Evolutionary conservation across 495 filamentous ascomycete species (phyloP), one percentile per base, ranked within the genome.

Genomic region (Aspergillus carlsbadensis): DNA sequence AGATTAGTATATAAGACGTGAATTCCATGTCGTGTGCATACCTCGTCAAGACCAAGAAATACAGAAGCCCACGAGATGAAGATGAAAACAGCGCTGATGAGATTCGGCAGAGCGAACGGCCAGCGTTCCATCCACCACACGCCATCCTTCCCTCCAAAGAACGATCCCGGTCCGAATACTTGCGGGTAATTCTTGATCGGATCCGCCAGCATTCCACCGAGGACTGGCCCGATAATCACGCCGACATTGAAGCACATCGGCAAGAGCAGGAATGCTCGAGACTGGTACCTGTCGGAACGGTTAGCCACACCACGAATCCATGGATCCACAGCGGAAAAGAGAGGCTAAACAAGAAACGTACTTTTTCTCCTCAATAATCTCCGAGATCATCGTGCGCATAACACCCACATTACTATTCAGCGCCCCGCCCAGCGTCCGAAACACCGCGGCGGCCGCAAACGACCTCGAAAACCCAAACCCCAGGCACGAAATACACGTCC

Each of bases 371-470:
- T 73, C 79, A 34, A 92, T 81, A 51, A 85, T 92, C 73, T 92
- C 89, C 36, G 83, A 82, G 62, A 91, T 87, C 85, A 92, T 88
- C 2, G 89, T 92, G 59, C 89, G 78, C 79, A 92, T 84, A 5
- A 92, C 89, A 3, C 88, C 89, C 13, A 91, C 81, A 60, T 91
- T 94, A 6, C 90, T 90, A 69, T 96, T 94, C 58, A 91, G 72
- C 10, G 81, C 77, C 3, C 91, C 90, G 7, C 88, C 90, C n/a
- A 92, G 51, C 20, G 77, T 84, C 20, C 90, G 75, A 65, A 91
- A 96, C 22, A 87, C 57, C 35, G 88, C 71, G 4, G 89, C 90
- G 35, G 82, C 76, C 45, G 71, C 74, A 62, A 93, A 93, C 7
- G 76, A 81, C 15, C 75, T 80, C 3, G 86, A 86, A 65, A 96